These are phyloP conservation scores for Mycena haematopus DNA, from an alignment of 768 basidiomycete genomes.

Conservation along the genomic window DNA sequence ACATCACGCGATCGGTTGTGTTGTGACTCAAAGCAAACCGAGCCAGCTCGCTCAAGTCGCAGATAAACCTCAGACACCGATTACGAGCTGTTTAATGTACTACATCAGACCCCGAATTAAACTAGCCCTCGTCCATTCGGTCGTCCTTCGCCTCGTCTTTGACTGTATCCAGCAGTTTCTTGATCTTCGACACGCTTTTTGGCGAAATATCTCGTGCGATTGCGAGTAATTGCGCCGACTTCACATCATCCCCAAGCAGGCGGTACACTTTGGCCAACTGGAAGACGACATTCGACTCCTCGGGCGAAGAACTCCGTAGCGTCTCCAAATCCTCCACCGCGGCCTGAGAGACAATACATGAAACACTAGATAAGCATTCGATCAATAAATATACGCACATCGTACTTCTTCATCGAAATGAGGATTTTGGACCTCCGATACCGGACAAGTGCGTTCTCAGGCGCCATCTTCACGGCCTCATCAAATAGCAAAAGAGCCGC, in stretches of 20 bases:
- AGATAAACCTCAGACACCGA: slow-evolving; percentile 22
- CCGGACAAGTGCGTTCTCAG: slow-evolving; percentile 90
- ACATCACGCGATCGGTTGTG: slow-evolving; percentile 30
- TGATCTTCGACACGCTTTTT: slow-evolving; percentile 84
- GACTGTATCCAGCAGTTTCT: slow-evolving; percentile 74
- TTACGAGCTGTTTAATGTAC: slow-evolving; percentile 11
- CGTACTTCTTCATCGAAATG: slow-evolving; percentile 82
- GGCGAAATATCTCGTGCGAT: slow-evolving; percentile 94
- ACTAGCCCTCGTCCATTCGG: slow-evolving; percentile 80
- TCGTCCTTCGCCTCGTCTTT: slow-evolving; percentile 67
- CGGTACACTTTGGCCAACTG: slow-evolving; percentile 93
- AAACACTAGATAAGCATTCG: slow-evolving; percentile 30
- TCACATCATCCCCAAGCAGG: slow-evolving; percentile 75
- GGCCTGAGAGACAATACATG: slow-evolving; percentile 54
- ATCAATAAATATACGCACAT: slow-evolving; percentile 58
- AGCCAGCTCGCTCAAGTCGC: slow-evolving; percentile 30
- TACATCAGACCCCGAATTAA: slow-evolving; percentile 8
- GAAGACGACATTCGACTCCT: slow-evolving; percentile 97
- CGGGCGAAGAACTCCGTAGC: slow-evolving; percentile 83
- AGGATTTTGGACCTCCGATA: slow-evolving; percentile 94
- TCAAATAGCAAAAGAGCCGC: slow-evolving; percentile 83
- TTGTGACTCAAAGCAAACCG: slow-evolving; percentile 30
- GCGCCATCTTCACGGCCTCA: slow-evolving; percentile 77
- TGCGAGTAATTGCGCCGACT: slow-evolving; percentile 86
- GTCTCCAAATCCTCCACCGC: slow-evolving; percentile 84